Evolutionary conservation across 352 stramenopile species (phyloP), one percentile per base, ranked within the genome.

Genomic region (Phytophthora megakarya): DNA sequence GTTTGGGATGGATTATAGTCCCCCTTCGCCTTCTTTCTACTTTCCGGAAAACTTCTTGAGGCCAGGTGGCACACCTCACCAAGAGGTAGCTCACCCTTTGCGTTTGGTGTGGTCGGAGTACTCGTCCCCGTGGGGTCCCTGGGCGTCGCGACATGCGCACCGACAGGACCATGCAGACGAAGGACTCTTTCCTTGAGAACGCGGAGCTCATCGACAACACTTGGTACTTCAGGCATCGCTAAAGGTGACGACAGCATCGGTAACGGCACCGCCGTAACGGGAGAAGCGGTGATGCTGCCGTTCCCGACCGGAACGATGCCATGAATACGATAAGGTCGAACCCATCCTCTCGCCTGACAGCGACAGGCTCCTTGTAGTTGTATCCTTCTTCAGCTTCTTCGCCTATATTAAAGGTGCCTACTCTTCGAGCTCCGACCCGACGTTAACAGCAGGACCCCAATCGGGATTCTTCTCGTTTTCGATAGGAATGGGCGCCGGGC

Each of bases 1-100:
- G 38, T 42, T 37, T 61, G 54, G 0, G 45, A 42, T 6, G 49
- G 48, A 15, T 56, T 30, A 30, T 67, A 61, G 40, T 61, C 49
- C 15, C 49, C 48, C 33, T 55, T 57, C 25, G n/a, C 35, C 26
- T 40, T 51, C 39, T 53, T 53, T 15, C 26, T 2, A 21, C 22
- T 19, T 45, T 67, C 48, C 1, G 19, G 47, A n/a, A 60, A 55
- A 12, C 48, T 66, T 0, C 16, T 6, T 4, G 16, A 37, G 12
- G 58, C 42, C 8, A 59, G 30, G 26, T n/a, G 22, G 2, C 44
- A 39, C 21, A 47, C 8, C 5, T 51, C n/a, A 1, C 16, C 16
- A 12, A 19, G 23, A 7, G 23, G 13, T 7, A 33, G 8, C 18
- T 55, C 58, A 7, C 48, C 59, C 28, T 48, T 61, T 0, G 42